Evolutionary conservation across 768 basidiomycete genomes (phyloP).

Genomic region (Boletus coccyginus): DNA sequence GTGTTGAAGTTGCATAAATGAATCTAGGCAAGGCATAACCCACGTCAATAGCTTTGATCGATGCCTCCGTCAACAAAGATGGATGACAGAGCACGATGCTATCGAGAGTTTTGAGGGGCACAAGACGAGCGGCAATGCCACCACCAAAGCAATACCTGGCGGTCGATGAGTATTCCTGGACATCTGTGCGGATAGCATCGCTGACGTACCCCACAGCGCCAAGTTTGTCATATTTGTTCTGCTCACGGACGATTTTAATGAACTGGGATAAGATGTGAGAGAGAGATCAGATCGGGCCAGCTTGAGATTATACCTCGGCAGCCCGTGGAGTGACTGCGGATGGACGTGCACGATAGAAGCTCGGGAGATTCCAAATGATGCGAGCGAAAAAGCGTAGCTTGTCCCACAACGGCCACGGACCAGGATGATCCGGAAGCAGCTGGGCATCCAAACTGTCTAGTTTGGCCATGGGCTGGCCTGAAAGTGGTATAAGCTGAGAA

Average conservation of each 20-base stretch:
- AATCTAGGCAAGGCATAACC: background rate
- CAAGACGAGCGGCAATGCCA: constrained; percentile 27
- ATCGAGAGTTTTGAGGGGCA: constrained; percentile 31
- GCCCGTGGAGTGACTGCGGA: constrained; percentile 28
- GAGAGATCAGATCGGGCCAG: background rate
- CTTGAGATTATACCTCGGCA: constrained; percentile 18
- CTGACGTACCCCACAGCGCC: constrained; percentile 40
- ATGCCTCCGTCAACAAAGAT: constrained; percentile 25
- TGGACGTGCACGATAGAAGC: constrained; percentile 23
- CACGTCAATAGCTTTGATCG: constrained; percentile 35
- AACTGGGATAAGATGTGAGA: constrained; percentile 25
- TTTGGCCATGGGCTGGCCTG: constrained; percentile 30
- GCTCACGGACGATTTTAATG: constrained; percentile 35
- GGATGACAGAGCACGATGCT: constrained; percentile 44
- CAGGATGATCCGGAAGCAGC: constrained; percentile 30
- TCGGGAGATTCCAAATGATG: constrained; percentile 19
- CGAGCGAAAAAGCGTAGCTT: constrained; percentile 16
- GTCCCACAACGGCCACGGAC: constrained; percentile 16
- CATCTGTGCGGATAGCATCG: background rate
- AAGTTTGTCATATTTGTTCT: constrained; percentile 39
- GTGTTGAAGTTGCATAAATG: background rate
- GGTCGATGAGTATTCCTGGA: background rate
- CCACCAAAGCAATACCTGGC: constrained; percentile 41
- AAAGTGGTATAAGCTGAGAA: background rate
- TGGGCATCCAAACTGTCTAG: constrained; percentile 26